These are phyloP conservation scores for Chrysosporium keratinophilum DNA, from an alignment of 2,329 filamentous ascomycete genomes.

Conservation along the genomic window DNA sequence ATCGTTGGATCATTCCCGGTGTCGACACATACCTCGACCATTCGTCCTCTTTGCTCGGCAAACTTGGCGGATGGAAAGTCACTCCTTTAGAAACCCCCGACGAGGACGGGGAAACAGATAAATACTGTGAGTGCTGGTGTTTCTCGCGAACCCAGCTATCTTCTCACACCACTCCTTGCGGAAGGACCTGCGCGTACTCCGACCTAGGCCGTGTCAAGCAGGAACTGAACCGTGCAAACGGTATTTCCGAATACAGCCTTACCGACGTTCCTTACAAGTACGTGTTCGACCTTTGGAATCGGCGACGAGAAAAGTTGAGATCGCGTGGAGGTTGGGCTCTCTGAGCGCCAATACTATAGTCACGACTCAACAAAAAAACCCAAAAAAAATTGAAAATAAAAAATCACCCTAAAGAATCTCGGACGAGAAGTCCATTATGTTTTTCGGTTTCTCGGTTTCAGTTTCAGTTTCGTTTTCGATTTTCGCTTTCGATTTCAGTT, in stretches of 20 bases:
- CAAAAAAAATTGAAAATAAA: constrained; percentile 14
- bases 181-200: constrained; percentile 15
- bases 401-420: constrained; percentile 21
- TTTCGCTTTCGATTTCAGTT: not conserved
- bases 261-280: constrained; percentile 1
- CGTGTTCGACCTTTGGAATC: constrained; percentile 15
- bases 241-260: constrained; percentile 1
- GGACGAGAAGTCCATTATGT: constrained; percentile 17
- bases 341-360: constrained; percentile 4
- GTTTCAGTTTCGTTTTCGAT: constrained; percentile 1
- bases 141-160: constrained; percentile 10
- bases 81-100: constrained; percentile 20
- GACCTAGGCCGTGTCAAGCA: constrained; percentile 12
- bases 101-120: constrained; percentile 19
- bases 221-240: not conserved
- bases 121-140: constrained; percentile 18
- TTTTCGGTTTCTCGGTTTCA: constrained; percentile 1
- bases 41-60: constrained; percentile 11
- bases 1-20: constrained; percentile 20
- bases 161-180: constrained; percentile 12
- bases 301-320: constrained; percentile 13
- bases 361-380: constrained; percentile 13
- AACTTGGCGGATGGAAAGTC: constrained; percentile 18
- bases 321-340: constrained; percentile 4
- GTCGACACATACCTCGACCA: constrained; percentile 15